Evolutionary conservation across 1,284 basidiomycete genomes (phyloP).

Genomic region (Ustilago trichophora): DNA sequence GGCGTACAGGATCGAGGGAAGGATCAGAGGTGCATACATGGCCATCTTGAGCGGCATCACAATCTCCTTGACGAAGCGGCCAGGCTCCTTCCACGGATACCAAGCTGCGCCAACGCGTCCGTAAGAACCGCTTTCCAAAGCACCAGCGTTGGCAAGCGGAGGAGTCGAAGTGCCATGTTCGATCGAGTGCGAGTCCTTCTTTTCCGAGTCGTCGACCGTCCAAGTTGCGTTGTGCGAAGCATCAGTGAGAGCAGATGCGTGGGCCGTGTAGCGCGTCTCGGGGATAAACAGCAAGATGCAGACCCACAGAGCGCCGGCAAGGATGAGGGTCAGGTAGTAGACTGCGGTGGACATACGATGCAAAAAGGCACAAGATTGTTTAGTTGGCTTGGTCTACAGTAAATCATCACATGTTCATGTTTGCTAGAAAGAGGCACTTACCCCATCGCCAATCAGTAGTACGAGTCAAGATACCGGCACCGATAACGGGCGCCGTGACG

Average conservation of each 20-base stretch:
- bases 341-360: slow-evolving; percentile 9
- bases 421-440: too few species aligned
- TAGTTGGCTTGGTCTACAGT: too few species aligned
- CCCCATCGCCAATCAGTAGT: slow-evolving; percentile 51
- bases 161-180: slow-evolving; percentile 26
- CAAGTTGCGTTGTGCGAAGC: background rate
- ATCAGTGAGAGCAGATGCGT: background rate
- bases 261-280: slow-evolving; percentile 64
- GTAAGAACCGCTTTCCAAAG: slow-evolving; percentile 13
- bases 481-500: slow-evolving; percentile 64
- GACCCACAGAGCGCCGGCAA: slow-evolving; percentile 57
- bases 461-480: slow-evolving; percentile 56
- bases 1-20: slow-evolving; percentile 66
- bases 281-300: slow-evolving; percentile 63
- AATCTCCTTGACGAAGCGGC: slow-evolving; percentile 54
- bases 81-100: slow-evolving; percentile 64
- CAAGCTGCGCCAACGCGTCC: slow-evolving; percentile 61
- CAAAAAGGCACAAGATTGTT: too few species aligned
- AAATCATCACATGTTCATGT: too few species aligned
- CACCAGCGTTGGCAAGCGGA: too few species aligned
- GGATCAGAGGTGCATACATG: slow-evolving; percentile 38
- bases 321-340: slow-evolving; percentile 65
- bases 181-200: slow-evolving; percentile 30
- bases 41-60: slow-evolving; percentile 55
- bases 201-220: slow-evolving; percentile 9